These are phyloP conservation scores for Dioszegia crocea DNA, from an alignment of 768 basidiomycete species.

Conservation along the genomic window DNA sequence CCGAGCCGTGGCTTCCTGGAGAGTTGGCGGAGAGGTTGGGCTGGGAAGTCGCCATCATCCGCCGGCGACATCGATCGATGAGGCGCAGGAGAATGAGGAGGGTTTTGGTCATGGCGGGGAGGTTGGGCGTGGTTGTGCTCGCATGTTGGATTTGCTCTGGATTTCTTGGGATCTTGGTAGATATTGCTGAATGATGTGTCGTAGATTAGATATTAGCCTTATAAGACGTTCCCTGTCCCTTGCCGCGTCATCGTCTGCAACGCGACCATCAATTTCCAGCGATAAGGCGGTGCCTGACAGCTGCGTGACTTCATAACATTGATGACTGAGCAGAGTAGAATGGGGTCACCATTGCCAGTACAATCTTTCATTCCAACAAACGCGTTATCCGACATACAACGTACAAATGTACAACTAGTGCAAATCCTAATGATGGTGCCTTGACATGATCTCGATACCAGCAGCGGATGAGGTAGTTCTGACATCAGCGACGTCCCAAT, in stretches of 20 bases:
- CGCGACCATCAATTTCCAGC: too few relatives aligned
- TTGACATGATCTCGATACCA: constrained; percentile 46
- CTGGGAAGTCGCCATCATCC: background rate
- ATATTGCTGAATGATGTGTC: background rate
- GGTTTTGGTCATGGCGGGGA: background rate
- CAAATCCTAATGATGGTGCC: constrained; percentile 29
- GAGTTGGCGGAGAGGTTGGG: background rate
- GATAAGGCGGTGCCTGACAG: too few relatives aligned
- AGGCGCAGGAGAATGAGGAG: background rate
- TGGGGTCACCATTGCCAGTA: too few relatives aligned
- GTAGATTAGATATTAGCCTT: too few relatives aligned
- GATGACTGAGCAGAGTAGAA: too few relatives aligned
- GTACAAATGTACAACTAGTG: background rate
- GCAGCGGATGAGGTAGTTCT: constrained; percentile 46
- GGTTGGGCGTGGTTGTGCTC: background rate
- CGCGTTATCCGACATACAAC: too few relatives aligned
- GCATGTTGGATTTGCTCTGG: background rate
- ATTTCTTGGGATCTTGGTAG: background rate
- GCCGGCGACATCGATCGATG: background rate
- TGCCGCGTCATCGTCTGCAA: too few relatives aligned
- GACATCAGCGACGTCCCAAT: constrained; percentile 5
- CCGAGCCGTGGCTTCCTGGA: background rate
- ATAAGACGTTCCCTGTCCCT: too few relatives aligned
- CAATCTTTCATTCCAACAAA: too few relatives aligned
- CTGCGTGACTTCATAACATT: too few relatives aligned